Conservation (phyloP, 1,284 basidiomycete genomes). For the Cryptococcus depauperatus region DNA sequence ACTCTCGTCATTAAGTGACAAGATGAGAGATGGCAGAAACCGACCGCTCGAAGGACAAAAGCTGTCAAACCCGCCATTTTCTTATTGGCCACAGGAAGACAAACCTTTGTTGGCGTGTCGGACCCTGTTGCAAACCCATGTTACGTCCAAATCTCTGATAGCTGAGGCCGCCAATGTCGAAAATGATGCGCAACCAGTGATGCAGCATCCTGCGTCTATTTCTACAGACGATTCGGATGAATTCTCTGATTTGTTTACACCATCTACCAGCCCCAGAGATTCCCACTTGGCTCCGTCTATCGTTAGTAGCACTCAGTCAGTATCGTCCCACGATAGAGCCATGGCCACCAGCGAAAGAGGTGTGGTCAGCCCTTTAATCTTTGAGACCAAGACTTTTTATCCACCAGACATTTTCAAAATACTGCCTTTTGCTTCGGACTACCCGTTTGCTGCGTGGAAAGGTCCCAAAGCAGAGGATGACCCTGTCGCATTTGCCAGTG, state of each 20-base stretch:
- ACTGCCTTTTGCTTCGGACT: slow-evolving; percentile 17
- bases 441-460: slow-evolving; percentile 24
- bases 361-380: neutral
- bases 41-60: neutral
- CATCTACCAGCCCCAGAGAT: neutral
- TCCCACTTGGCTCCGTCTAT: slow-evolving; percentile 9
- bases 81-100: neutral
- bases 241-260: slow-evolving; percentile 17
- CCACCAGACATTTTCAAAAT: slow-evolving; percentile 22
- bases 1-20: slow-evolving; percentile 7
- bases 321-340: slow-evolving; percentile 16
- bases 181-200: slow-evolving; percentile 1
- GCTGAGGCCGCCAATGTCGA: too few relatives aligned
- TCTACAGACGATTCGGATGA: slow-evolving; percentile 11
- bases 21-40: slow-evolving; percentile 3
- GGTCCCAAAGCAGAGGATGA: slow-evolving; percentile 3
- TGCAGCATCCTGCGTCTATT: neutral
- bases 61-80: neutral
- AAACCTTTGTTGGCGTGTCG: too few relatives aligned
- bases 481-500: neutral
- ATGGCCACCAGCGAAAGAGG: slow-evolving; percentile 12
- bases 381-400: slow-evolving; percentile 10
- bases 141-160: neutral
- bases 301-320: slow-evolving; percentile 4
- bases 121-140: too few relatives aligned